phyloP scores from a whole-genome alignment of 768 basidiomycete species.

The Suillus ampliporus region DNA sequence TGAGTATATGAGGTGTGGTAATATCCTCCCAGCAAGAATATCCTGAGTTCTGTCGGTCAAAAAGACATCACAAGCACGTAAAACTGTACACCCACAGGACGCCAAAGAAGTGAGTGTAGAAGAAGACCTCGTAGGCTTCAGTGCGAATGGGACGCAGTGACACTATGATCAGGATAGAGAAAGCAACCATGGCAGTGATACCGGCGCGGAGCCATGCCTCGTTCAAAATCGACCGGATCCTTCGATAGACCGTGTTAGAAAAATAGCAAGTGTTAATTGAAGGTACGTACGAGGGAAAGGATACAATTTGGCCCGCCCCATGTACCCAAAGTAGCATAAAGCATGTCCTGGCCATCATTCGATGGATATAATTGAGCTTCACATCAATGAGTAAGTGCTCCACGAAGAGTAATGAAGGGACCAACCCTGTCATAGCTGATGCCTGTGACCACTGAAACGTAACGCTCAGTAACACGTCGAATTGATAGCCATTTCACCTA shows the following conservation, averaged over 20 bases:
- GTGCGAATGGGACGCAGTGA: conserved; percentile 55
- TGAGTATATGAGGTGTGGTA: conserved; percentile 39
- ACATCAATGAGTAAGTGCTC: not conserved
- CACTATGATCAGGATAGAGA: conserved; percentile 51
- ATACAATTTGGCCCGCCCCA: conserved; percentile 29
- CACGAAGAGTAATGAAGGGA: not conserved
- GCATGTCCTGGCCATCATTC: conserved; percentile 53
- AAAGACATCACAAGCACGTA: not conserved
- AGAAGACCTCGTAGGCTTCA: conserved; percentile 57
- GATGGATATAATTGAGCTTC: conserved; percentile 51
- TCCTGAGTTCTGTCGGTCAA: conserved; percentile 22
- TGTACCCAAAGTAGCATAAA: conserved; percentile 57
- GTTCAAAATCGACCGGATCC: conserved; percentile 2
- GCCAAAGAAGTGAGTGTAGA: conserved; percentile 50
- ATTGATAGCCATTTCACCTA: conserved; percentile 18
- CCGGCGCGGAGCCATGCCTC: conserved; percentile 37
- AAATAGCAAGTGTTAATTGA: not conserved
- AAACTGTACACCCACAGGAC: conserved; percentile 41
- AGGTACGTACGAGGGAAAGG: conserved; percentile 12
- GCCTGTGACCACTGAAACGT: conserved; percentile 31
- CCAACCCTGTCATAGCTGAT: conserved; percentile 34
- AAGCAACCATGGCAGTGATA: conserved; percentile 41
- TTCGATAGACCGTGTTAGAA: not conserved
- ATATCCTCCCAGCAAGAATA: conserved; percentile 47
- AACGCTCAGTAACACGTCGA: not conserved